Conservation (phyloP, 2,329 filamentous ascomycete genomes). For the Aspergillus pseudotamarii region DNA sequence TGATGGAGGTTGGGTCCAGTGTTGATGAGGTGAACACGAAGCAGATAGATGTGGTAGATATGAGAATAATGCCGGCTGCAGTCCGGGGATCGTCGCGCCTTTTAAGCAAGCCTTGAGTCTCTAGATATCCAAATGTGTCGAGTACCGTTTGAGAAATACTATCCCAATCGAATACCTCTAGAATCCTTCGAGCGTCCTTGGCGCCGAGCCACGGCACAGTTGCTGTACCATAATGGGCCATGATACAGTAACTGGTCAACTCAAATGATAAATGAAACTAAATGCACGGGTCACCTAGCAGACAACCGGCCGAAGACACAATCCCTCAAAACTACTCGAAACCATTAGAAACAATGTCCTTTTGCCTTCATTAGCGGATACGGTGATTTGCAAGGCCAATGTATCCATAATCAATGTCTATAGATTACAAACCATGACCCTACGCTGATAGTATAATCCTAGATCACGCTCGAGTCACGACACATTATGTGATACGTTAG, state of each 20-base stretch:
- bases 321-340: not conserved
- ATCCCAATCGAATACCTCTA: not conserved
- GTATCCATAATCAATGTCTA: not conserved
- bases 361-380: not conserved
- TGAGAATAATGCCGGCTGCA: not conserved
- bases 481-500: not conserved
- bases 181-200: not conserved
- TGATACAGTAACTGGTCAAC: not conserved
- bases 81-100: not conserved
- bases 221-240: not conserved
- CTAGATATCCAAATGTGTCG: not conserved
- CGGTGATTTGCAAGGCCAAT: not conserved
- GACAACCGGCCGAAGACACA: not conserved
- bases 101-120: not conserved
- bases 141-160: not conserved
- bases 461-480: not conserved
- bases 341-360: not conserved
- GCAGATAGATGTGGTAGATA: not conserved
- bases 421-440: not conserved
- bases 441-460: not conserved
- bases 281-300: not conserved
- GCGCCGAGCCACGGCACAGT: not conserved
- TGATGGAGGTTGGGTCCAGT: not conserved
- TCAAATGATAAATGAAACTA: not conserved
- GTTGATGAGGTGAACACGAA: not conserved